Conservation (phyloP, 371 early-diverging fungal species). For the Fennellomyces sp. region DNA sequence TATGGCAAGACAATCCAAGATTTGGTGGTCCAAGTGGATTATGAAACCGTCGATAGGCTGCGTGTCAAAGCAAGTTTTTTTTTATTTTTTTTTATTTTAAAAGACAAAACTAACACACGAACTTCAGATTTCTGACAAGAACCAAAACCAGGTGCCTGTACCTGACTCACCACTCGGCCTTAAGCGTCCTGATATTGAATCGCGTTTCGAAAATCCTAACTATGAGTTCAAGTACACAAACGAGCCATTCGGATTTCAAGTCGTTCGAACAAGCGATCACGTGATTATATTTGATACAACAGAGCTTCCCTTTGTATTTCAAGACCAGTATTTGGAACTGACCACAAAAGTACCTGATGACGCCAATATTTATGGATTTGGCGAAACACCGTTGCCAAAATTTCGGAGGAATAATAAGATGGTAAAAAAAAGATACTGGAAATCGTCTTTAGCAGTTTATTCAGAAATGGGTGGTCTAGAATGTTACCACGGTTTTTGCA, state of each 20-base stretch:
- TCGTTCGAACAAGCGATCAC: slow-evolving; percentile 49
- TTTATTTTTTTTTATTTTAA: background rate
- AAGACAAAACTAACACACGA: background rate
- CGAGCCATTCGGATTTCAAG: slow-evolving; percentile 58
- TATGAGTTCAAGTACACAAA: slow-evolving; percentile 47
- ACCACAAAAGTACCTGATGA: slow-evolving; percentile 49
- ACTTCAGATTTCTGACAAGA: slow-evolving; percentile 56
- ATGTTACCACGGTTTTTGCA: slow-evolving; percentile 54
- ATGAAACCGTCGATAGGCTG: slow-evolving; percentile 51
- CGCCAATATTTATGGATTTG: slow-evolving; percentile 75
- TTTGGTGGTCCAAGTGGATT: slow-evolving; percentile 48
- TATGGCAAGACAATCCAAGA: slow-evolving; percentile 50
- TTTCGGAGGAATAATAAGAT: slow-evolving; percentile 47
- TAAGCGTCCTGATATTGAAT: slow-evolving; percentile 16
- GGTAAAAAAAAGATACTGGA: too few species aligned
- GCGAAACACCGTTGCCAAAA: slow-evolving; percentile 55
- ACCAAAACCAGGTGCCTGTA: slow-evolving; percentile 52
- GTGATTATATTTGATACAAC: slow-evolving; percentile 63
- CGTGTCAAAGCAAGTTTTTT: slow-evolving; percentile 41
- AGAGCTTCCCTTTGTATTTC: slow-evolving; percentile 61
- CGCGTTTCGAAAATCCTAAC: slow-evolving; percentile 24
- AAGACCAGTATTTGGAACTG: slow-evolving; percentile 73
- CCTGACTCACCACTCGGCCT: slow-evolving; percentile 53
- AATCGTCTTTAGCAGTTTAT: too few species aligned
- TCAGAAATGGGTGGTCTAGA: slow-evolving; percentile 9